Base-by-base conservation (phyloP, 257 asterid genomes). In the Penstemon newberryi region DNA sequence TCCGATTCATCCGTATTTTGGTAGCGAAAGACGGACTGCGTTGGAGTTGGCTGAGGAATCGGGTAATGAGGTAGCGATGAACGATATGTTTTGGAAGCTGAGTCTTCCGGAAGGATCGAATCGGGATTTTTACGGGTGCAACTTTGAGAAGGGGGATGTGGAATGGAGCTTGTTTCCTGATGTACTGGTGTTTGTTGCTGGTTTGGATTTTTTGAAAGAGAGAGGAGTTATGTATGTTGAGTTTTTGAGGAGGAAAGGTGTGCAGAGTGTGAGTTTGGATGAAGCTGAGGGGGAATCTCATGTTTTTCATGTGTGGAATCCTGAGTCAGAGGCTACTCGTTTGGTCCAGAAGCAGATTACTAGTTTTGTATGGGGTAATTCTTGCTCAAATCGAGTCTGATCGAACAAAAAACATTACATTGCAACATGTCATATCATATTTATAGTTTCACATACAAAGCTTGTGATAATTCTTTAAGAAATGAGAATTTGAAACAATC, bases 11-110 rank as follows among this genome's bases (percentile, higher is more conserved):
- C 96, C 96, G 6, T 92, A 72, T 69, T 92, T 87, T 8, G 95
- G 92, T n/a, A 84, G 90, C 56, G 78, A 78, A 60, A 52, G 38
- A 13, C 66, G 92, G 75, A 87, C 91, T 0, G 75, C 81, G 74
- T 51, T 78, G 7, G 98, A 89, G 78, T 8, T 41, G 84, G 76
- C 60, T 0, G 83, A 75, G 18, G 79, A 67, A 10, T 84, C 89
- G 0, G 78, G 47, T 3, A 46, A 50, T 3, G 80, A 77, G 5
- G 90, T 86, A 37, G 78, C 80, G 8, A 74, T 77, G 80, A 86
- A 87, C 50, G 91, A 92, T 72, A 83, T 89, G 89, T 87, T 84
- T 49, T 89, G 98, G 98, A 79, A 68, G 74, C 78, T 87, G 51
- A 81, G 96, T 70, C 64, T 92, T 73, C 98, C 96, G 0, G 84